These are phyloP conservation scores for Leptosphaerulina australis DNA, from an alignment of 2,329 filamentous ascomycete species.

Conservation along the genomic window DNA sequence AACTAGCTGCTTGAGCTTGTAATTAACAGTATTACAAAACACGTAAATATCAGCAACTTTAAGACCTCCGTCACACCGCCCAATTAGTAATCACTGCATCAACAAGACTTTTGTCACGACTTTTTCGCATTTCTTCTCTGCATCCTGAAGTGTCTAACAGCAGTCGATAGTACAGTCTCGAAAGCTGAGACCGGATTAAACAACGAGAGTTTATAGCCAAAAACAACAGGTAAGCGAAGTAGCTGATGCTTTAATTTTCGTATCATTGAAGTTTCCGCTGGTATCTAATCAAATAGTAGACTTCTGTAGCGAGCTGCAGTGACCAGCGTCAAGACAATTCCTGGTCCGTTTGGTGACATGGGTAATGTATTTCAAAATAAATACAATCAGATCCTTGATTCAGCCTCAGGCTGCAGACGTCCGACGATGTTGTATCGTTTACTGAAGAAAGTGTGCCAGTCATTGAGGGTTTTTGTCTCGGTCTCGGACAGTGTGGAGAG, in stretches of 20 bases:
- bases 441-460: slow-evolving; percentile 96
- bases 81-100: too few species aligned
- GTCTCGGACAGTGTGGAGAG: slow-evolving; percentile 85
- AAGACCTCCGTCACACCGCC: too few species aligned
- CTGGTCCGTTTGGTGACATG: not conserved
- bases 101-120: too few species aligned
- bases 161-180: not conserved
- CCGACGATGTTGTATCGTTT: slow-evolving; percentile 95
- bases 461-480: slow-evolving; percentile 81
- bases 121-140: too few species aligned
- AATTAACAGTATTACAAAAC: not conserved
- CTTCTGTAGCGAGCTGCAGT: not conserved
- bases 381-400: slow-evolving; percentile 23
- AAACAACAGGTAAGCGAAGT: not conserved
- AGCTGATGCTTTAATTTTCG: not conserved
- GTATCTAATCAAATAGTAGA: not conserved
- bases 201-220: not conserved
- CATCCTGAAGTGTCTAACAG: not conserved
- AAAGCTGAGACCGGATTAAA: not conserved
- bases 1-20: not conserved
- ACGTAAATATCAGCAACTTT: not conserved
- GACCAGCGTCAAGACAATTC: not conserved
- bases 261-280: not conserved
- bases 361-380: not conserved
- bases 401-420: slow-evolving; percentile 33